Conservation (phyloP, 2,329 filamentous ascomycete species). For the Didymella pinodella region DNA sequence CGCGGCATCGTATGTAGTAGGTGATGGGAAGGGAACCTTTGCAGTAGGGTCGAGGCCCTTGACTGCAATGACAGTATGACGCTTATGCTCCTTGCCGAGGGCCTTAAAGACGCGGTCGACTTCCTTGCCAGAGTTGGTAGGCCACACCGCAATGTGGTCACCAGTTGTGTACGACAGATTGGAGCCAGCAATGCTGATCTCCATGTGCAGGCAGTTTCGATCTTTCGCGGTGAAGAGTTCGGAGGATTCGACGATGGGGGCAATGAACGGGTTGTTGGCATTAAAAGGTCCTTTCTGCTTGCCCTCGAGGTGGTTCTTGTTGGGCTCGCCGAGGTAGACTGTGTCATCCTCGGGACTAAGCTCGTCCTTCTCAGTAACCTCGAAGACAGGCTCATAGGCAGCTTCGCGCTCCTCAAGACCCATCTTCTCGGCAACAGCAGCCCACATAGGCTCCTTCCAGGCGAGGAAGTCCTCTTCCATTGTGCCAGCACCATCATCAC, state of each 20-base stretch:
- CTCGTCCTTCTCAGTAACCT: slow-evolving; percentile 77
- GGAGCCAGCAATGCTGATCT: slow-evolving; percentile 88
- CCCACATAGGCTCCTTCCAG: slow-evolving; percentile 99
- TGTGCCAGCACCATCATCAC: slow-evolving; percentile 95
- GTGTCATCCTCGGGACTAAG: slow-evolving; percentile 76
- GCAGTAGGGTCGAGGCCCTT: slow-evolving; percentile 93
- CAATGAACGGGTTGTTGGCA: slow-evolving; percentile 95
- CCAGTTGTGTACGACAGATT: slow-evolving; percentile 94
- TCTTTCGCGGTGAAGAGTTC: slow-evolving; percentile 91
- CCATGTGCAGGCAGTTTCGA: slow-evolving; percentile 95
- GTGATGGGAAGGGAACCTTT: slow-evolving; percentile 96
- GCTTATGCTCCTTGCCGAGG: slow-evolving; percentile 77
- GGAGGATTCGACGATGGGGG: slow-evolving; percentile 87
- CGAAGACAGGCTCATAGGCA: slow-evolving; percentile 92
- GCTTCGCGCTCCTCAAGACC: slow-evolving; percentile 92
- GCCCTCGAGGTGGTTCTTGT: slow-evolving; percentile 92
- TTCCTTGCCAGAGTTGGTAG: slow-evolving; percentile 90
- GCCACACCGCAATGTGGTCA: slow-evolving; percentile 97
- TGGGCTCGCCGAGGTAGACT: slow-evolving; percentile 95
- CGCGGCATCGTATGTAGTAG: slow-evolving; percentile 94
- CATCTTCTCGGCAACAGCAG: slow-evolving; percentile 81
- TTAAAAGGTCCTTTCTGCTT: slow-evolving; percentile 88
- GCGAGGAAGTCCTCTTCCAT: slow-evolving; percentile 99
- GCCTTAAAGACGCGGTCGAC: slow-evolving; percentile 88
- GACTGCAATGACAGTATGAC: slow-evolving; percentile 82